Evolutionary conservation across 805 yeast species (phyloP).

Genomic region (Blastobotrys muscicola): DNA sequence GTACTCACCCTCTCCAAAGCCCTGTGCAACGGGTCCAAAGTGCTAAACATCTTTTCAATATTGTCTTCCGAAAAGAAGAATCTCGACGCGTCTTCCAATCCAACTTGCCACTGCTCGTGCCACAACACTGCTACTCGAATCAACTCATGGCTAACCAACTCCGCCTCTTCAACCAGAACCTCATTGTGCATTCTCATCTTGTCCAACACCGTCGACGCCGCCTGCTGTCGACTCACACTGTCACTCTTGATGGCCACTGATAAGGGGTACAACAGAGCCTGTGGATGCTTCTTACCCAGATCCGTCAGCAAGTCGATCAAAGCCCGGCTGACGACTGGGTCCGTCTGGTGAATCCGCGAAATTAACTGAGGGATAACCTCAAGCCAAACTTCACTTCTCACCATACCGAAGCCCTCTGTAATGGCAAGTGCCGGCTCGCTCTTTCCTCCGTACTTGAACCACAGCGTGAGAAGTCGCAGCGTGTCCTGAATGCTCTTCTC

Average conservation of each 20-base stretch:
- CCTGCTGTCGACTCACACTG: conserved; percentile 77
- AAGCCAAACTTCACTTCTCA: conserved; percentile 87
- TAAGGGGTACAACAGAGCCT: conserved; percentile 88
- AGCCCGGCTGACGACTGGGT: conserved; percentile 71
- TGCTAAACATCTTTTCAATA: conserved; percentile 88
- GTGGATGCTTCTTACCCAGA: conserved; percentile 92
- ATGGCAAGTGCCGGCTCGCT: conserved; percentile 86
- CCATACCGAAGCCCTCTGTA: conserved; percentile 82
- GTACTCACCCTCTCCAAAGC: conserved; percentile 46
- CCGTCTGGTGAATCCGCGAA: conserved; percentile 93
- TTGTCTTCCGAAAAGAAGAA: conserved; percentile 90
- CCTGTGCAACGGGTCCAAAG: conserved; percentile 79
- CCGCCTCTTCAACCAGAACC: conserved; percentile 80
- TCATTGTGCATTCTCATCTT: conserved; percentile 88
- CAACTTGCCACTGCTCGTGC: conserved; percentile 98
- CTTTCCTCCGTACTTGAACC: conserved; percentile 95
- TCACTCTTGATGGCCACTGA: conserved; percentile 95
- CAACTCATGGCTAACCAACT: conserved; percentile 84
- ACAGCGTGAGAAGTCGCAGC: conserved; percentile 74
- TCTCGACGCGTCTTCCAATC: conserved; percentile 91
- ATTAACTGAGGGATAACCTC: conserved; percentile 93
- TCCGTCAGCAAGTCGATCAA: conserved; percentile 74
- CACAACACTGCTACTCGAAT: conserved; percentile 92
- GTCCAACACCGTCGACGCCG: conserved; percentile 85
- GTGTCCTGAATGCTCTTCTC: conserved; percentile 90